A percentile compares a stretch with the other conserved stretches of the same genome.
These are phyloP conservation scores for Pyrenophora seminiperda DNA, from an alignment of 2,329 filamentous ascomycete genomes.

Conservation along the genomic window DNA sequence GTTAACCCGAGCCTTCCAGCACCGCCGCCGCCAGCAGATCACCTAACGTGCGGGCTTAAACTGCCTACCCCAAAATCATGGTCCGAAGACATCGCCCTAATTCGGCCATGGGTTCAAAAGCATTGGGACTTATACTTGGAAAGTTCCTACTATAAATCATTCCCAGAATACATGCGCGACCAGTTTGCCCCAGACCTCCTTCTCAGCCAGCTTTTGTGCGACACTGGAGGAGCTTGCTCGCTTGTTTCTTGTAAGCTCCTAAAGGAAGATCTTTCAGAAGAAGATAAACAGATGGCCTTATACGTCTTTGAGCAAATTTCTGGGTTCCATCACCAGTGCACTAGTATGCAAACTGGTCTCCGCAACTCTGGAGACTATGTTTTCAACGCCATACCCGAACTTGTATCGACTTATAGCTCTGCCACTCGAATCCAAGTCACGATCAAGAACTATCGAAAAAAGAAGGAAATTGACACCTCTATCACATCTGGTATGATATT, in stretches of 20 bases:
- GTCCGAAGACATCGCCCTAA: not conserved
- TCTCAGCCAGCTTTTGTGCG: constrained; percentile 5
- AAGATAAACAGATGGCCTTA: constrained; percentile 10
- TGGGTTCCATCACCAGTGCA: not conserved
- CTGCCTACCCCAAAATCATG: not conserved
- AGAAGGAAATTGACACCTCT: not conserved
- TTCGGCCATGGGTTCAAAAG: not conserved
- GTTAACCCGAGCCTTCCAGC: too few species aligned
- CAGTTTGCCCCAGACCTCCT: not conserved
- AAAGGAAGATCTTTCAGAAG: not conserved
- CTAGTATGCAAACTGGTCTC: not conserved
- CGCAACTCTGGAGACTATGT: not conserved
- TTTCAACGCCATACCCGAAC: not conserved
- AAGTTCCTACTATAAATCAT: not conserved
- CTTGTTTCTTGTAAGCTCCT: not conserved
- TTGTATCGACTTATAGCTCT: not conserved
- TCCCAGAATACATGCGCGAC: constrained; percentile 3
- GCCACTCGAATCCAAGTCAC: not conserved
- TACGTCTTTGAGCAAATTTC: constrained; percentile 10
- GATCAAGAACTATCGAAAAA: not conserved
- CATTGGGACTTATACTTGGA: not conserved
- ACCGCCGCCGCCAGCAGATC: too few species aligned
- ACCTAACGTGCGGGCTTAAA: not conserved
- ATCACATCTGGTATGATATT: not conserved
- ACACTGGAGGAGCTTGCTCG: constrained; percentile 1